phyloP scores from a whole-genome alignment of 495 filamentous ascomycete species.

The Aspergillus asperescens region DNA sequence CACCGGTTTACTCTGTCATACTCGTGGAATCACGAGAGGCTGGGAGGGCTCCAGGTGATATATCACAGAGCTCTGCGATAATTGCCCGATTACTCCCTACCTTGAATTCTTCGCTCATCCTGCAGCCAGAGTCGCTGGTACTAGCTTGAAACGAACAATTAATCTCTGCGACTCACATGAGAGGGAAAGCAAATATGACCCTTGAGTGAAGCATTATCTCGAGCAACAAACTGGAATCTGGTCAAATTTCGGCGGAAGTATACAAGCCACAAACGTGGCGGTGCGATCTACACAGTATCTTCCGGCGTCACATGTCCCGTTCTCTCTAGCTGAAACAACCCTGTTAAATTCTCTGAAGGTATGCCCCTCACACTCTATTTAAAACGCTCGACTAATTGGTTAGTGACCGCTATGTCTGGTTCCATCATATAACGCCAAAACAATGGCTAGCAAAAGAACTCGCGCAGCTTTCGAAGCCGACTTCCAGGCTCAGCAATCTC shows the following conservation, averaged over 20 bases:
- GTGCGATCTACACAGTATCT: neutral
- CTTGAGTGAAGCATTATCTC: neutral
- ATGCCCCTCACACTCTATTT: neutral
- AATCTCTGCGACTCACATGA: neutral
- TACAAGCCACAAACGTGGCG: slow-evolving; percentile 1
- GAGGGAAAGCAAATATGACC: neutral
- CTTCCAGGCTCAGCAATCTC: slow-evolving; percentile 63
- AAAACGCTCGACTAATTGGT: neutral
- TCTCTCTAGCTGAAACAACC: neutral
- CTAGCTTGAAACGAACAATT: neutral
- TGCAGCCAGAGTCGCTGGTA: neutral
- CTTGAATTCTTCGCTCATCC: neutral
- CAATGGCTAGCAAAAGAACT: slow-evolving; percentile 72
- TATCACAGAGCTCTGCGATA: slow-evolving; percentile 5
- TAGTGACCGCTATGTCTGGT: slow-evolving; percentile 8
- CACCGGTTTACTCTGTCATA: neutral
- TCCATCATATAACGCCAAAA: neutral
- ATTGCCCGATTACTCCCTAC: neutral
- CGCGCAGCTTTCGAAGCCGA: slow-evolving; percentile 75
- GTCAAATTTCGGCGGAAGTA: neutral
- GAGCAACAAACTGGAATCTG: neutral
- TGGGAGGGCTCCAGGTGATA: neutral
- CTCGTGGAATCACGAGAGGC: neutral
- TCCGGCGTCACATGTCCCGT: neutral
- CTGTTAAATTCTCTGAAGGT: neutral